Evolutionary conservation across 352 stramenopile genomes (phyloP).

Genomic region (Phytophthora agathidicida): DNA sequence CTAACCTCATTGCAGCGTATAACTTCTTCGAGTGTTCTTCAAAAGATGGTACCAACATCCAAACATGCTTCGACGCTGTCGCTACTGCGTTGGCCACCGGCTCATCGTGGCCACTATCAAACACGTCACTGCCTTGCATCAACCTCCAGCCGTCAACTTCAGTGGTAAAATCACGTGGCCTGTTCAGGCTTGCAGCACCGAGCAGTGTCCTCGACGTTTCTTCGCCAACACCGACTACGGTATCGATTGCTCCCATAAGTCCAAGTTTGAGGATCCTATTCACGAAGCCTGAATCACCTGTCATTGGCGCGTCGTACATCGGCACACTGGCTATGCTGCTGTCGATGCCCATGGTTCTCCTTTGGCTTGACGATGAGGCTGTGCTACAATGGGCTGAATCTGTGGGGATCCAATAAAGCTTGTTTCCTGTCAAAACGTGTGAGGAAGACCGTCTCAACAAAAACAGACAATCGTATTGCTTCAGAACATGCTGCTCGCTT

Average conservation of each 20-base stretch:
- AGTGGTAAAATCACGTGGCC: neutral
- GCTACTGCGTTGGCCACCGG: constrained; percentile 4
- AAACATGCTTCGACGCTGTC: constrained; percentile 21
- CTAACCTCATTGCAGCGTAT: constrained; percentile 20
- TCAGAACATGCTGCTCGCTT: constrained; percentile 11
- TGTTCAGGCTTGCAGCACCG: constrained; percentile 4
- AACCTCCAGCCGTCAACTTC: neutral
- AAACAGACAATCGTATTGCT: constrained; percentile 5
- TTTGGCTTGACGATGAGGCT: constrained; percentile 24
- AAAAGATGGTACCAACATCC: constrained; percentile 9
- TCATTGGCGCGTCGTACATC: constrained; percentile 7
- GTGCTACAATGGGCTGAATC: constrained; percentile 15
- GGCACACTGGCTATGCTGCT: constrained; percentile 8
- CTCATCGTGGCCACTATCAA: constrained; percentile 2
- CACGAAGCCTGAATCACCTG: neutral
- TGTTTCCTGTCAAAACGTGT: too few species aligned
- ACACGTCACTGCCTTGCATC: neutral
- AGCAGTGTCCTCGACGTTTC: constrained; percentile 3
- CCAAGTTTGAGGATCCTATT: constrained; percentile 9
- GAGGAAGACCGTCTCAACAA: neutral
- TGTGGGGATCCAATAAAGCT: constrained; percentile 9
- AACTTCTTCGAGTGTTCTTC: constrained; percentile 37
- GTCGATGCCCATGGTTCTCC: constrained; percentile 16
- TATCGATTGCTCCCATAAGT: constrained; percentile 1
- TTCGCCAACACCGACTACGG: neutral